These are phyloP conservation scores for Nicotiana tabacum DNA, from an alignment of 257 asterid genomes.

Conservation along the genomic window DNA sequence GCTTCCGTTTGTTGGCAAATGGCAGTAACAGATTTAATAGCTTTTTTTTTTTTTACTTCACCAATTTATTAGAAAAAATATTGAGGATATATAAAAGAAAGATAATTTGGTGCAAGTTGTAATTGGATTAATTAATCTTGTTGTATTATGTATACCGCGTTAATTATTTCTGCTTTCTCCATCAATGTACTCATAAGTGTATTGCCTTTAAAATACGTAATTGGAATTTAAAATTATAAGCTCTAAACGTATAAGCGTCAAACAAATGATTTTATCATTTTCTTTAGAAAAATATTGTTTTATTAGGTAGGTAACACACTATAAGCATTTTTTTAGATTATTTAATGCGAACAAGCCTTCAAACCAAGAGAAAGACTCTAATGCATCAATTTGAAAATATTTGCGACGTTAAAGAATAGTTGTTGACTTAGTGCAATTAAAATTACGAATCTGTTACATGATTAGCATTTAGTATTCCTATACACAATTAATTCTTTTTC, in stretches of 20 bases:
- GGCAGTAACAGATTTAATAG: not conserved
- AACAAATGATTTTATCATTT: not conserved
- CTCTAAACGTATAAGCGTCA: not conserved
- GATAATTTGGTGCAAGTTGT: not conserved
- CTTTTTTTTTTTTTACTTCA: not conserved
- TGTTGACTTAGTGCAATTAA: conserved; percentile 1
- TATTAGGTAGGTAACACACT: not conserved
- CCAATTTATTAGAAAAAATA: not conserved
- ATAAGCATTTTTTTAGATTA: not conserved
- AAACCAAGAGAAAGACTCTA: not conserved
- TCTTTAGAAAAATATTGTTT: not conserved
- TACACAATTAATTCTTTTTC: not conserved
- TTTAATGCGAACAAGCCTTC: not conserved
- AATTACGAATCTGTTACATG: not conserved
- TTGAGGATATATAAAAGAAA: not conserved
- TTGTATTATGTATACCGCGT: not conserved
- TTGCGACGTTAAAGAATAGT: not conserved
- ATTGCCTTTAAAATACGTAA: not conserved
- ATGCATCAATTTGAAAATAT: not conserved
- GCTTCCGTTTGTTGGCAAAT: not conserved
- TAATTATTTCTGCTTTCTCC: not conserved
- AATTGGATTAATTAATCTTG: not conserved
- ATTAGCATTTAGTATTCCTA: not conserved
- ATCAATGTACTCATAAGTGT: not conserved
- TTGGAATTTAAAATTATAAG: not conserved